These are phyloP conservation scores for Trichoderma atroviride DNA, from an alignment of 2,329 filamentous ascomycete species.

Conservation along the genomic window DNA sequence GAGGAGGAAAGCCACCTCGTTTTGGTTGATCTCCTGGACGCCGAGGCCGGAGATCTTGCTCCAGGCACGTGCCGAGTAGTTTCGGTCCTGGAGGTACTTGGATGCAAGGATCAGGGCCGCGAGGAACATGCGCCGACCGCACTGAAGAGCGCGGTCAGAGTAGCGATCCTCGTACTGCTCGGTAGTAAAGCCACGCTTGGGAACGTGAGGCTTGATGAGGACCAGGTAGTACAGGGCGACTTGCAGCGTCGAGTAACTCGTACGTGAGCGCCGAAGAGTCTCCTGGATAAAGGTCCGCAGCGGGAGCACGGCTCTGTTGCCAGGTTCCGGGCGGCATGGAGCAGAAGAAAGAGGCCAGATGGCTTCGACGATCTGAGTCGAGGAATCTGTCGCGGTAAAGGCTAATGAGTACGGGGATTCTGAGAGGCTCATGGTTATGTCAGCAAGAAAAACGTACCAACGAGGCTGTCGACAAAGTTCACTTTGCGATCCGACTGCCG, in stretches of 20 bases:
- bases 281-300: constrained; percentile 97
- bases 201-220: constrained; percentile 88
- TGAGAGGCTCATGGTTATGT: constrained; percentile 20
- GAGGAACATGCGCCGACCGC: constrained; percentile 96
- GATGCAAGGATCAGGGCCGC: constrained; percentile 93
- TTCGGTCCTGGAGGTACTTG: constrained; percentile 96
- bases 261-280: constrained; percentile 89
- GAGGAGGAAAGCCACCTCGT: constrained; percentile 88
- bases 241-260: constrained; percentile 96
- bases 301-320: constrained; percentile 77
- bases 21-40: constrained; percentile 92
- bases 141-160: constrained; percentile 80
- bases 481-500: constrained; percentile 90
- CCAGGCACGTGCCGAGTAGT: constrained; percentile 97
- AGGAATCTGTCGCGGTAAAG: constrained; percentile 70
- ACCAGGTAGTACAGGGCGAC: constrained; percentile 96
- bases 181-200: constrained; percentile 80
- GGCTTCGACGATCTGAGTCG: constrained; percentile 93
- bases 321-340: constrained; percentile 72
- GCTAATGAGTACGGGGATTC: constrained; percentile 41
- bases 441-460: constrained; percentile 72
- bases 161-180: constrained; percentile 76
- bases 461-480: constrained; percentile 94
- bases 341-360: constrained; percentile 94
- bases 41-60: constrained; percentile 98